phyloP scores from a whole-genome alignment of 768 basidiomycete species.

The Termitomyces titanicus region DNA sequence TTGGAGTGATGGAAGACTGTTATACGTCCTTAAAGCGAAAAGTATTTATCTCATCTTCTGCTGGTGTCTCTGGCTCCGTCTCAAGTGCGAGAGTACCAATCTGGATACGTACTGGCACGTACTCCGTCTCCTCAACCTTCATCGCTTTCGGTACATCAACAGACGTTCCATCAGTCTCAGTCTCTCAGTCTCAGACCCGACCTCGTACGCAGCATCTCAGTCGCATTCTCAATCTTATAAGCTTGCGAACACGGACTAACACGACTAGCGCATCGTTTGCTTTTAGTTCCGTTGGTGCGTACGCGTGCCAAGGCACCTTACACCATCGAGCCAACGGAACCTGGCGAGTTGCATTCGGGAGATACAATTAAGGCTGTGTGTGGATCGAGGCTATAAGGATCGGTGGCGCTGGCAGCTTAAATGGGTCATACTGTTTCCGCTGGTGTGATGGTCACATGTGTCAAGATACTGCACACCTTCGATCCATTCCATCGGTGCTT shows the following conservation, averaged over 20 bases:
- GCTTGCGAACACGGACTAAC: constrained; percentile 13
- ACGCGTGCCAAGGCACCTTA: constrained; percentile 88
- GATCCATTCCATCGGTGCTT: too few species aligned
- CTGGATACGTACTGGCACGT: constrained; percentile 57
- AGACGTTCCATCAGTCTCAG: too few species aligned
- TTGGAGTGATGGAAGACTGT: constrained; percentile 90
- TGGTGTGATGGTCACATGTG: too few species aligned
- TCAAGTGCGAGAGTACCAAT: constrained; percentile 31
- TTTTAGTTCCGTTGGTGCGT: not conserved
- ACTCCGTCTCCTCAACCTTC: constrained; percentile 37
- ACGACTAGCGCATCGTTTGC: not conserved
- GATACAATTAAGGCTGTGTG: constrained; percentile 94
- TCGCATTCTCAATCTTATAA: constrained; percentile 12
- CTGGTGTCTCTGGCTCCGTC: constrained; percentile 17
- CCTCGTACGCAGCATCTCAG: constrained; percentile 3
- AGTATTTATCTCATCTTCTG: constrained; percentile 43
- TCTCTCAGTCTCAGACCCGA: constrained; percentile 17
- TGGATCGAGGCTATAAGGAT: constrained; percentile 90
- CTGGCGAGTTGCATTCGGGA: constrained; percentile 89
- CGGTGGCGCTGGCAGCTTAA: constrained; percentile 96
- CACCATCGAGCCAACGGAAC: constrained; percentile 81
- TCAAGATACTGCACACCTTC: too few species aligned
- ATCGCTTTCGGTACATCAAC: not conserved
- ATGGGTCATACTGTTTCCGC: constrained; percentile 84
- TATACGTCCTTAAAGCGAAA: constrained; percentile 78